phyloP scores from a whole-genome alignment of 2,329 filamentous ascomycete species.

The Alternaria sp. region DNA sequence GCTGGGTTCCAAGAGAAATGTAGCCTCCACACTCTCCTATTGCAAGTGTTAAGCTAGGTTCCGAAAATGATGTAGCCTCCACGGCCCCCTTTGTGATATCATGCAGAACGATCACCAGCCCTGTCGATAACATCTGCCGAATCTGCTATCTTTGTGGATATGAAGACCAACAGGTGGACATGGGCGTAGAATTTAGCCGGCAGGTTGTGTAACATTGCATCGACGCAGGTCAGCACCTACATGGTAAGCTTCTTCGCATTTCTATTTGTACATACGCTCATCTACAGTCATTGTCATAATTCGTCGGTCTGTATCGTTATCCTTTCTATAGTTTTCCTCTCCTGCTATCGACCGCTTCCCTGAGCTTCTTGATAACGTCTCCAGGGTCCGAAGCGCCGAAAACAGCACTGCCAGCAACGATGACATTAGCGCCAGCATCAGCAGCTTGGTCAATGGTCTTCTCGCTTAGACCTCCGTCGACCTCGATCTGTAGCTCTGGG shows the following conservation, averaged over 20 bases:
- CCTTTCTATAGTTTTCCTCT: constrained; percentile 41
- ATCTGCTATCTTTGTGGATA: background rate
- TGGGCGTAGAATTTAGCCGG: background rate
- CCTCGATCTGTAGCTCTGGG: constrained; percentile 93
- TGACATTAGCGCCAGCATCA: constrained; percentile 95
- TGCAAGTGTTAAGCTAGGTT: background rate
- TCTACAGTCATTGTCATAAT: background rate
- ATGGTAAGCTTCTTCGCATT: background rate
- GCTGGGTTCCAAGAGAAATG: background rate
- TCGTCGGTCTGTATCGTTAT: background rate
- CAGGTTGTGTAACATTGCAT: constrained; percentile 10
- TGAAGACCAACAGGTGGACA: background rate
- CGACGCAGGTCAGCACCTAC: constrained; percentile 11
- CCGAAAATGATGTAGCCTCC: background rate
- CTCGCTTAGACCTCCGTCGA: constrained; percentile 89
- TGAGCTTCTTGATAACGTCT: constrained; percentile 82
- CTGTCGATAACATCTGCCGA: background rate
- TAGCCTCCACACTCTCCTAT: background rate
- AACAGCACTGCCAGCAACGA: constrained; percentile 94
- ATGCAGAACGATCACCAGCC: background rate
- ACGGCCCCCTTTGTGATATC: background rate
- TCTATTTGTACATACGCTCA: constrained; percentile 2
- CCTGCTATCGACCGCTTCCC: constrained; percentile 76
- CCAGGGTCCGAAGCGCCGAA: constrained; percentile 90
- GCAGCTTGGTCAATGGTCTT: constrained; percentile 92